Conservation (phyloP, 768 basidiomycete species). For the Infundibulicybe gibba region DNA sequence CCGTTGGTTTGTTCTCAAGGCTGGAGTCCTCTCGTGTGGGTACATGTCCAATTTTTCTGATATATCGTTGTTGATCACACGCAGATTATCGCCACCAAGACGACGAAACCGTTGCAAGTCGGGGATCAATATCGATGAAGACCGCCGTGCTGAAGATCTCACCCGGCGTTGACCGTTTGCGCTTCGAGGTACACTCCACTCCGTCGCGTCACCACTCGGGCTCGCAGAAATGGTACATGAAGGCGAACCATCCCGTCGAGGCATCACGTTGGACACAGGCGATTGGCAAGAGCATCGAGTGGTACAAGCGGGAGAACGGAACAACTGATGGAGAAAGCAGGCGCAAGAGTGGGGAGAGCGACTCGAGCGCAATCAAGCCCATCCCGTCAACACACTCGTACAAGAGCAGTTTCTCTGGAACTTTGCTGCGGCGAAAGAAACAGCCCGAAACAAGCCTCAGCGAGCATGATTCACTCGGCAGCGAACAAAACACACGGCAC, state of each 20-base stretch:
- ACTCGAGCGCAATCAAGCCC: constrained; percentile 31
- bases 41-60: constrained; percentile 30
- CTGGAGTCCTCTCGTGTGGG: constrained; percentile 74
- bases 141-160: constrained; percentile 62
- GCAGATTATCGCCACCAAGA: constrained; percentile 84
- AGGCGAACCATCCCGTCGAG: constrained; percentile 85
- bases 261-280: constrained; percentile 85
- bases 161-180: constrained; percentile 49
- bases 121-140: constrained; percentile 88
- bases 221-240: constrained; percentile 77
- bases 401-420: constrained; percentile 10
- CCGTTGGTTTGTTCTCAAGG: constrained; percentile 89
- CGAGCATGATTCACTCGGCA: not conserved
- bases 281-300: constrained; percentile 70
- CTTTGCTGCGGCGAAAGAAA: constrained; percentile 5
- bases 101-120: constrained; percentile 80
- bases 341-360: constrained; percentile 46
- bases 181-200: constrained; percentile 79
- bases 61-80: constrained; percentile 1
- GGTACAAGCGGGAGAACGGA: constrained; percentile 43
- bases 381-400: constrained; percentile 17
- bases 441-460: not conserved
- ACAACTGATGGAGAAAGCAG: constrained; percentile 17
- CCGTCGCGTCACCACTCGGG: constrained; percentile 41
- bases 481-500: constrained; percentile 4